These are phyloP conservation scores for Microglena sp. DNA, from an alignment of 139 green algal genomes.

Conservation along the genomic window DNA sequence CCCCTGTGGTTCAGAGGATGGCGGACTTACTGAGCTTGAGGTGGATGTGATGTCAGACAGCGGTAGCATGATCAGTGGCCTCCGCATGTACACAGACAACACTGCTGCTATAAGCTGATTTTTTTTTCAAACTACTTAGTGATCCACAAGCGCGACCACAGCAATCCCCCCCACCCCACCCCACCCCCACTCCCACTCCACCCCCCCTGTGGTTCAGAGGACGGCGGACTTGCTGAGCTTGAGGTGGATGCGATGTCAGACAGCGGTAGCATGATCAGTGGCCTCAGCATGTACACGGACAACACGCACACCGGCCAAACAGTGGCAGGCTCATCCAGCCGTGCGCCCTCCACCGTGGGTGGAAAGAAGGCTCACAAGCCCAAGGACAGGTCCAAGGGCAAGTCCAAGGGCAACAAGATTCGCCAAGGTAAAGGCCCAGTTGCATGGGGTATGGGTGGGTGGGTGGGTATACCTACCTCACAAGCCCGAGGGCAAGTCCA, in stretches of 20 bases:
- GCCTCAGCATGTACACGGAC: conserved; percentile 13
- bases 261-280: conserved; percentile 1
- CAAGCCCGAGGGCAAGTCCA: conserved; percentile 6
- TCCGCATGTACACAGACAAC: neutral
- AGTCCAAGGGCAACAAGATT: conserved; percentile 11
- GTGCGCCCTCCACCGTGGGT: neutral
- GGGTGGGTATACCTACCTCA: neutral
- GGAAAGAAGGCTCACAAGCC: neutral
- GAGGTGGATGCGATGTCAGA: conserved; percentile 8
- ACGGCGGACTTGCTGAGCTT: no score
- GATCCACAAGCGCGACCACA: no score
- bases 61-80: neutral
- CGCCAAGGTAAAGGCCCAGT: conserved; percentile 7
- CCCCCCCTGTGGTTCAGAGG: no score
- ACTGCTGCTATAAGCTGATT: no score
- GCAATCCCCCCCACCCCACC: no score
- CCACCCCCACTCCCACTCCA: no score
- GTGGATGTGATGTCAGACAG: neutral
- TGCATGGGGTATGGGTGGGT: neutral
- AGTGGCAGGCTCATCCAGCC: neutral
- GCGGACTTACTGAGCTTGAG: conserved; percentile 1
- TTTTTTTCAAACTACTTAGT: no score
- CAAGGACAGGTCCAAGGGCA: conserved; percentile 4
- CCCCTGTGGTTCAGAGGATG: no score
- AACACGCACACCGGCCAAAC: conserved; percentile 14